These are phyloP conservation scores for Cryphonectria carpinicola DNA, from an alignment of 2,329 filamentous ascomycete genomes.

Conservation along the genomic window DNA sequence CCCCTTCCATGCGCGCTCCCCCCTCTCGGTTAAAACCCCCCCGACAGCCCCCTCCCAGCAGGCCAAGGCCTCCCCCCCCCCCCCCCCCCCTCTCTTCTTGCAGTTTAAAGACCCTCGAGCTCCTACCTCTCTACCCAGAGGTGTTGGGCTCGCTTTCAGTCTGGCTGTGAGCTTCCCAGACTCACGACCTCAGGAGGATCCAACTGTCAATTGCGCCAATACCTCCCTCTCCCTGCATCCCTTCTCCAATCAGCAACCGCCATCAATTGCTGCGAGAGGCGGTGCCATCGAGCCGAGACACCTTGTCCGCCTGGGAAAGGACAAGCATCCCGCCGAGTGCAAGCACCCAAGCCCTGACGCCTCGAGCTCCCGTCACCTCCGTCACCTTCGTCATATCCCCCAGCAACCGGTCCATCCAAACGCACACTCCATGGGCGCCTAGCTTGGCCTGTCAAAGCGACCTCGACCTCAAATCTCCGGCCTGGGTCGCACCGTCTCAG, in stretches of 20 bases:
- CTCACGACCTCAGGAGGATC: constrained; percentile 8
- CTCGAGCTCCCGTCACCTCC: not conserved
- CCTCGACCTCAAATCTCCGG: constrained; percentile 16
- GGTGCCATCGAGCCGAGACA: constrained; percentile 16
- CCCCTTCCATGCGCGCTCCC: too few relatives aligned
- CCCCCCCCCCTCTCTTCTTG: constrained; percentile 1
- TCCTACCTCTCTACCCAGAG: constrained; percentile 5
- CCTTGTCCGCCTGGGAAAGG: not conserved
- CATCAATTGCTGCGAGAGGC: constrained; percentile 17
- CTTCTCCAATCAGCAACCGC: constrained; percentile 11
- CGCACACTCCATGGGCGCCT: constrained; percentile 25
- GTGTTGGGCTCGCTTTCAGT: constrained; percentile 11
- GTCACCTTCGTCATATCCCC: not conserved
- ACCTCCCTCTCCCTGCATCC: not conserved
- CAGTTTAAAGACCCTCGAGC: constrained; percentile 10
- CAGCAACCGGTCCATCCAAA: constrained; percentile 5
- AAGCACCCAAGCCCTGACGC: constrained; percentile 10
- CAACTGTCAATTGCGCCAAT: constrained; percentile 13
- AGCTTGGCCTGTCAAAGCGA: constrained; percentile 17
- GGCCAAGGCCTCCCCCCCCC: too few relatives aligned
- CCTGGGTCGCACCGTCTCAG: constrained; percentile 17
- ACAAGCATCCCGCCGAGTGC: not conserved
- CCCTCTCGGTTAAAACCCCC: too few relatives aligned
- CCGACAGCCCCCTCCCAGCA: too few relatives aligned
- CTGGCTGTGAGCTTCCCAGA: constrained; percentile 21